These are phyloP conservation scores for Aspergillus floridensis DNA, from an alignment of 2,329 filamentous ascomycete species.

Conservation along the genomic window DNA sequence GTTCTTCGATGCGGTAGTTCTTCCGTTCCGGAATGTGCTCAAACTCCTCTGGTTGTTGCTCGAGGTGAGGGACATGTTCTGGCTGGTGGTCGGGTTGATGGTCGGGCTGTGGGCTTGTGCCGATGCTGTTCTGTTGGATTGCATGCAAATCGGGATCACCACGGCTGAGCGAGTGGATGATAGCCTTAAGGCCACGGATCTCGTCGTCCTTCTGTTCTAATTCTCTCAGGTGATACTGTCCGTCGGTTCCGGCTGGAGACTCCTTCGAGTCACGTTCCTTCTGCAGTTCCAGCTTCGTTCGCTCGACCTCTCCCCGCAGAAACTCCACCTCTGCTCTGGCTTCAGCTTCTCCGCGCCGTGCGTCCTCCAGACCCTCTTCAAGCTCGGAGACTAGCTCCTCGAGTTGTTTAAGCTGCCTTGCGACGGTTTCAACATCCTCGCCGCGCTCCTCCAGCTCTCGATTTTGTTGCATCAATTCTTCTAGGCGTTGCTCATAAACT, in stretches of 20 bases:
- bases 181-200: constrained; percentile 93
- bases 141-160: constrained; percentile 42
- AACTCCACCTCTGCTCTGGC: constrained; percentile 96
- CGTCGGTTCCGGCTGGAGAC: constrained; percentile 47
- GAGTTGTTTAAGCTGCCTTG: constrained; percentile 86
- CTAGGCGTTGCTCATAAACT: constrained; percentile 71
- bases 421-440: constrained; percentile 88
- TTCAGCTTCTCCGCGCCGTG: constrained; percentile 88
- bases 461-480: constrained; percentile 71
- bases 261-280: constrained; percentile 74
- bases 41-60: constrained; percentile 76
- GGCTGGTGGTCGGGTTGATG: constrained; percentile 51
- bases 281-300: constrained; percentile 81
- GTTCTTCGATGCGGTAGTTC: constrained; percentile 71
- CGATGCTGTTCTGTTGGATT: constrained; percentile 29
- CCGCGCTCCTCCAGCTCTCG: constrained; percentile 77
- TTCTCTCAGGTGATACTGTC: constrained; percentile 60
- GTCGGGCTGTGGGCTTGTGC: constrained; percentile 26
- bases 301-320: constrained; percentile 87
- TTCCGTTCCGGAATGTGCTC: constrained; percentile 72
- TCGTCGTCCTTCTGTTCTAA: constrained; percentile 95
- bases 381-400: constrained; percentile 96
- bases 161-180: constrained; percentile 91
- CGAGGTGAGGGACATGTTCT: constrained; percentile 64
- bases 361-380: constrained; percentile 94